Base-by-base conservation (phyloP, 1,284 basidiomycete genomes). In the Pyrrhoderma noxium region DNA sequence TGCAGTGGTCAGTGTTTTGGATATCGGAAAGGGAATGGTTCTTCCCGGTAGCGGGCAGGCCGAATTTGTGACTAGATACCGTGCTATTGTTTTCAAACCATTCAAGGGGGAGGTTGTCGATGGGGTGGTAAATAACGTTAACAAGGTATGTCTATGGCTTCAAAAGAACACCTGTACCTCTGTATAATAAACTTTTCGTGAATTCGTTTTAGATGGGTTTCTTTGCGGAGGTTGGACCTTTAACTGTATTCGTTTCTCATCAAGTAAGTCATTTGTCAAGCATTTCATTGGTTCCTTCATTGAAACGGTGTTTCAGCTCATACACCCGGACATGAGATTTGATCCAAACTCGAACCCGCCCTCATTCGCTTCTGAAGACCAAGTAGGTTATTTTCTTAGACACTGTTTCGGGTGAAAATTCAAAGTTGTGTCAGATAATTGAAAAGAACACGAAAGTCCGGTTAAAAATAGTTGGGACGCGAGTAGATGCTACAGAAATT, bases 41-140 rank as follows among this genome's bases (percentile, higher is more conserved):
- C 74, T 95, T 49, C 85, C 89, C 41, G 93, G 93, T 5, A 93
- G 87, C 31, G 94, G 94, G 0, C 89, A 95, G 66, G 94, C 94
- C 2, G 90, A 95, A 69, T 97, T 97, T 67, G 79, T 90, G 57
- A 90, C 89, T 27, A 76, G 85, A 45, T 95, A 94, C 68, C 83
- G 89, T 19, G 93, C 93, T 8, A 91, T 97, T 59, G 93, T 97
- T 34, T 94, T 94, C 77, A 93, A 94, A 68, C 94, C 93, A 31
- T 99, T 98, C 79, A 97, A 98, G 70, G 94, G 94, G 19, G 95
- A 99, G 68, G 95, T 98, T 3, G 90, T 99, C 35, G 96, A 99
- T 67, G 95, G 93, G 1, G 85, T 94, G 7, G 95, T 99, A 22
- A 88, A 87, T 59, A 94, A 92, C 58, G 96, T 99, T 38, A 96